Conservation (phyloP, 139 green algal genomes). For the Chlorella sorokiniana region DNA sequence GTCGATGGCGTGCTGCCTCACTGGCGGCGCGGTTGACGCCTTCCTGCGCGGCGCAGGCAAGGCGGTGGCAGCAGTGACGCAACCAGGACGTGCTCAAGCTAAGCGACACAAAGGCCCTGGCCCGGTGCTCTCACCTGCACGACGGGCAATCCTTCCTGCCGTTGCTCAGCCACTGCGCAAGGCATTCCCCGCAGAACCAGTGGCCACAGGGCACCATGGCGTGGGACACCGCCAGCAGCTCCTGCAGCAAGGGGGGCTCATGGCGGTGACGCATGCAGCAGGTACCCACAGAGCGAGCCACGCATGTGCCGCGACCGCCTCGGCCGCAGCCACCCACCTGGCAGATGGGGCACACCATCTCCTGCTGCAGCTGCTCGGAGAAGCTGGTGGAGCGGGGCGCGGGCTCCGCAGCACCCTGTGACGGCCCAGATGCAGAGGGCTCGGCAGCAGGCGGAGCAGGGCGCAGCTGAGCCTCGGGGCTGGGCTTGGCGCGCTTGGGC, state of each 20-base stretch:
- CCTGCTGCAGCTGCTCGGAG: neutral
- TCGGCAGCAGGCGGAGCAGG: neutral
- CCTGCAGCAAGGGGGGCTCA: conserved; percentile 4
- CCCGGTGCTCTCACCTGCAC: conserved; percentile 28
- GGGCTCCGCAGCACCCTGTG: neutral
- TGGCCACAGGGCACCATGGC: conserved; percentile 49
- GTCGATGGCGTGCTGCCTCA: neutral
- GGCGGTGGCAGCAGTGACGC: neutral
- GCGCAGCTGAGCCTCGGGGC: conserved; percentile 9
- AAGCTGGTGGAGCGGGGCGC: neutral
- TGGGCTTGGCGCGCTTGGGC: conserved; percentile 24
- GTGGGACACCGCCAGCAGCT: conserved; percentile 41
- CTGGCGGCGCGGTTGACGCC: neutral
- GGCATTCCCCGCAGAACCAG: conserved; percentile 48
- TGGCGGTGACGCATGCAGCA: too few species aligned
- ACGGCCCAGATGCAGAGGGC: neutral
- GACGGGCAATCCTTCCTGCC: conserved; percentile 39
- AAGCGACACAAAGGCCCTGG: neutral
- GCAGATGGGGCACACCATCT: conserved; percentile 34
- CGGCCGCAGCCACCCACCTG: neutral
- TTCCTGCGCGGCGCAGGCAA: neutral
- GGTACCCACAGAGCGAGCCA: too few species aligned
- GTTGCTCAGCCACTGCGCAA: conserved; percentile 38
- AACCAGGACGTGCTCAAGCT: neutral
- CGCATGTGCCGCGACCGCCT: too few species aligned